phyloP scores from a whole-genome alignment of 208 protist species.

The Leptomonas pyrrhocoris region DNA sequence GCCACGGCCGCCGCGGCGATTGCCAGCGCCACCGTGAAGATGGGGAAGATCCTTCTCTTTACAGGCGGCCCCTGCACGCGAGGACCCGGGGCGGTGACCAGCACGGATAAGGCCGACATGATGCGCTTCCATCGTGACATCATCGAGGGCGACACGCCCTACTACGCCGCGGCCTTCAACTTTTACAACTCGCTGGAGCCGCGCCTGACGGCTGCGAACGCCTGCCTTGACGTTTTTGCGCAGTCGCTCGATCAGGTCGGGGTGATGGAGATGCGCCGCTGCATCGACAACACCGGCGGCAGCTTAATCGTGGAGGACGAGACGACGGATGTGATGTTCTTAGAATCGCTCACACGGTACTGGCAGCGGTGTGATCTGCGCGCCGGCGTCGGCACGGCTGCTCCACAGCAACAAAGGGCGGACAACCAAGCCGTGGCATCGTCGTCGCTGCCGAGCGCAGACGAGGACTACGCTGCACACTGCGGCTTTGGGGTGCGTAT shows the following conservation, averaged over 20 bases:
- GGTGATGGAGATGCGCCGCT: conserved; percentile 95
- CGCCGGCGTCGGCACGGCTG: conserved; percentile 2
- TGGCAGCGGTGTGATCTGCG: conserved; percentile 73
- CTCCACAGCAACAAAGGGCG: neutral
- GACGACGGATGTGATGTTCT: conserved; percentile 91
- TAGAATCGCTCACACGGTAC: conserved; percentile 73
- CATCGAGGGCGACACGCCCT: conserved; percentile 76
- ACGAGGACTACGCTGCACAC: conserved; percentile 32
- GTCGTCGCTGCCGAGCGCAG: neutral
- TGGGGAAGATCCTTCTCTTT: conserved; percentile 93
- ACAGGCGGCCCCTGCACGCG: conserved; percentile 95
- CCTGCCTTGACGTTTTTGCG: conserved; percentile 96
- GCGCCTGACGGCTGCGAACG: conserved; percentile 84
- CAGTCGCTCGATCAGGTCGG: conserved; percentile 97
- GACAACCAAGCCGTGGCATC: neutral
- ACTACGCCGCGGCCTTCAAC: conserved; percentile 67
- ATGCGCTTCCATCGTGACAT: conserved; percentile 98
- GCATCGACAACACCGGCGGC: conserved; percentile 92
- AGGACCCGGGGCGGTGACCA: conserved; percentile 91
- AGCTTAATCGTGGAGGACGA: conserved; percentile 95
- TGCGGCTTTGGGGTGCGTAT: conserved; percentile 75
- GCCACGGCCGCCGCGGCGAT: conserved; percentile 1
- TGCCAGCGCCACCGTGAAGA: conserved; percentile 10
- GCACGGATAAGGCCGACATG: conserved; percentile 92
- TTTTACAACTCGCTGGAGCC: conserved; percentile 94